Conservation (phyloP, 306 rosid species). For the Cercis canadensis region DNA sequence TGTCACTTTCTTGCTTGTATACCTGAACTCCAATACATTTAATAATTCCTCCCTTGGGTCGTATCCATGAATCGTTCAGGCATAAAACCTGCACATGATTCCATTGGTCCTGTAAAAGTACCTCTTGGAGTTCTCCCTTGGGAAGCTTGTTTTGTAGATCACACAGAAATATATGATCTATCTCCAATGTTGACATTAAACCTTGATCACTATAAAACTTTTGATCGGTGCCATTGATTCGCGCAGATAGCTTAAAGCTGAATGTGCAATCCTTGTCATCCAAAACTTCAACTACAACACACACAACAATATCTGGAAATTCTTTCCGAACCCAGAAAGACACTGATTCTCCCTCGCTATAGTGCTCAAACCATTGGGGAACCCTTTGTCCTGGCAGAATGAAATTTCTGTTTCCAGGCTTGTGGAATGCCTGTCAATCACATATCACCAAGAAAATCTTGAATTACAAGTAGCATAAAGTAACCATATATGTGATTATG, state of each 20-base stretch:
- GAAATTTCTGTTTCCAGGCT: background rate
- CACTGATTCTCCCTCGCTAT: background rate
- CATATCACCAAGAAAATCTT: too few species aligned
- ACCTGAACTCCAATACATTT: background rate
- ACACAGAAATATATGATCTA: too few species aligned
- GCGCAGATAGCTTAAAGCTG: background rate
- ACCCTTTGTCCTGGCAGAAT: background rate
- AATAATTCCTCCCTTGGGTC: too few species aligned
- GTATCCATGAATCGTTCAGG: too few species aligned
- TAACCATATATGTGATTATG: too few species aligned
- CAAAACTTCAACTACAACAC: background rate
- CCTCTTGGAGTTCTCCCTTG: background rate
- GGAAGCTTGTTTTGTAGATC: background rate
- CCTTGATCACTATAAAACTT: background rate
- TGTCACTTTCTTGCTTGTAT: background rate
- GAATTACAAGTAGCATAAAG: too few species aligned
- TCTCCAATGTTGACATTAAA: background rate
- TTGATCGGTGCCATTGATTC: too few species aligned
- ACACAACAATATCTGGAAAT: background rate
- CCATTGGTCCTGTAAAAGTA: too few species aligned
- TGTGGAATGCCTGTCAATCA: background rate
- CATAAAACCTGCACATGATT: too few species aligned
- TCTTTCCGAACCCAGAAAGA: background rate
- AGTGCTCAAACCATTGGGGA: background rate
- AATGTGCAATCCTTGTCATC: background rate